phyloP scores from a whole-genome alignment of 768 basidiomycete genomes.

The Trametes villosa region DNA sequence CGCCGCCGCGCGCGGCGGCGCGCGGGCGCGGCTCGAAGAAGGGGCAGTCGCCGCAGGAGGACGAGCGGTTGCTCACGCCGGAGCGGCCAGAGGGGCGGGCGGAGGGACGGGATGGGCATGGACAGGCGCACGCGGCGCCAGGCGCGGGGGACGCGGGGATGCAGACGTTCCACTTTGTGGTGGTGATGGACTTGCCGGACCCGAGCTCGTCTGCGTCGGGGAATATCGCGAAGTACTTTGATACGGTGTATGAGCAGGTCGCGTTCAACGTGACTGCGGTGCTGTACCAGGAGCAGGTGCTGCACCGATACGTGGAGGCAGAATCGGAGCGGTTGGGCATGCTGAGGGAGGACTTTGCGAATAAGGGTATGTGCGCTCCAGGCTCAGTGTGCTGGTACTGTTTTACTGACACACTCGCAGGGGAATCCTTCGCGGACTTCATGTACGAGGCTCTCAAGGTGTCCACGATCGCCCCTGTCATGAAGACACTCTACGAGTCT shows the following conservation, averaged over 20 bases:
- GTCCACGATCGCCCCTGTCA: slow-evolving; percentile 78
- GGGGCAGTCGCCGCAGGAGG: slow-evolving; percentile 36
- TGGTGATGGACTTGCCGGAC: slow-evolving; percentile 89
- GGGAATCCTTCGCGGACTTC: slow-evolving; percentile 61
- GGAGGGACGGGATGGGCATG: slow-evolving; percentile 6
- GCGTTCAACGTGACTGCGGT: slow-evolving; percentile 91
- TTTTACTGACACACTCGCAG: slow-evolving; percentile 29
- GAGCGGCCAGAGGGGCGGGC: slow-evolving; percentile 39
- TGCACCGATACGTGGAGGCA: slow-evolving; percentile 81
- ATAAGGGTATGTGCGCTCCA: slow-evolving; percentile 51
- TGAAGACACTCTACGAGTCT: slow-evolving; percentile 78
- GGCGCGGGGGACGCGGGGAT: slow-evolving; percentile 48
- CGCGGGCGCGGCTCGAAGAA: slow-evolving; percentile 62
- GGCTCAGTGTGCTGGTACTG: neutral
- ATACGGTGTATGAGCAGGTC: slow-evolving; percentile 87
- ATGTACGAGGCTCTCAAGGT: slow-evolving; percentile 58
- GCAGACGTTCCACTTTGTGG: slow-evolving; percentile 81
- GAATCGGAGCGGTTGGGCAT: slow-evolving; percentile 75
- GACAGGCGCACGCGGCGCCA: neutral
- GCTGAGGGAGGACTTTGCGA: slow-evolving; percentile 71
- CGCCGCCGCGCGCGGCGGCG: slow-evolving; percentile 43
- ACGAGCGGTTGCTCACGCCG: slow-evolving; percentile 34
- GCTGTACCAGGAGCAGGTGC: slow-evolving; percentile 87
- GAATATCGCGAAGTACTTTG: slow-evolving; percentile 78
- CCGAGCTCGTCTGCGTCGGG: slow-evolving; percentile 83